Evolutionary conservation across 208 protist species (phyloP), one percentile per base, ranked within the genome.

Genomic region (Naegleria fowleri): DNA sequence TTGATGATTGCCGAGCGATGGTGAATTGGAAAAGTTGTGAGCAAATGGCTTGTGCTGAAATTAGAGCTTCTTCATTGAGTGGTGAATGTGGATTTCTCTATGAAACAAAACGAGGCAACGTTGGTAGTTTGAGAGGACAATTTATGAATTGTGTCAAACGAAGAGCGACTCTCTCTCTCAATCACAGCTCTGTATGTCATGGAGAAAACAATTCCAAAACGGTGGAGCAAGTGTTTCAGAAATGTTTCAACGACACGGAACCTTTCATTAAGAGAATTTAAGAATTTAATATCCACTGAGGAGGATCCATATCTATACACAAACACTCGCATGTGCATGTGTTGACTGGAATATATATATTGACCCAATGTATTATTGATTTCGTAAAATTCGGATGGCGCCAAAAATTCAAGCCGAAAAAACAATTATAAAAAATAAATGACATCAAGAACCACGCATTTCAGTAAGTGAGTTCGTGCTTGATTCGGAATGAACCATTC

Each of bases 11-110:
- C 5, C 95, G 96, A 7, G 96, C 97, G 41, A 83, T 93, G 15
- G 90, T 98, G n/a, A 96, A 98, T 90, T 93, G 94, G 91, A 55
- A 92, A n/a, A 94, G 97, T 93, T 97, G 96, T 90, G 43, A 93
- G n/a, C 97, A 98, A 86, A 96, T 98, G 83, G 97, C 97, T 58
- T 98, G 97, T 94, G 97, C 96, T 88, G 97, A 98, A 92, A 97
- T 98, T 67, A 95, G 97, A 33, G 97, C 97, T n/a, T 96, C 97
- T 19, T 93, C 95, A 0, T 93, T 98, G 22, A 98, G 96, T 93
- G 97, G 97, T 0, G 97, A 98, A 92, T 98, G 97, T 91, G 95
- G 95, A 88, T 91, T 94, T 11, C 90, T 93, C 0, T 85, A 96
- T 86, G 96, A 98, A 92, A 76, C 95, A 41, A 83, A 90, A 40